Conservation (phyloP, 1,139 yeast species). For the Arxiozyma heterogenica region DNA sequence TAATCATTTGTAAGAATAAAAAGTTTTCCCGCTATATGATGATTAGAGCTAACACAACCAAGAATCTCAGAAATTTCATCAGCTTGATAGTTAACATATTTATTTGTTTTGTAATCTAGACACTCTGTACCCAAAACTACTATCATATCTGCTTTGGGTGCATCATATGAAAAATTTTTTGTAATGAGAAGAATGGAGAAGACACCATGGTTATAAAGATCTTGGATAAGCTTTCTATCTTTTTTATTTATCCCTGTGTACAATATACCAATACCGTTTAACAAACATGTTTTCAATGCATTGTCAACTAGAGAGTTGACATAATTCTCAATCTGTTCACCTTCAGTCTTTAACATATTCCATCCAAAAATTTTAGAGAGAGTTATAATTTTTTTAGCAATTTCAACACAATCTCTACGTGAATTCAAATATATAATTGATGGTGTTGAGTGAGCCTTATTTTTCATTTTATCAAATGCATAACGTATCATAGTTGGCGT, state of each 20-base stretch:
- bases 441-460: not conserved
- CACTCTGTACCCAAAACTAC: conserved; percentile 63
- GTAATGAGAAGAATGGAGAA: conserved; percentile 51
- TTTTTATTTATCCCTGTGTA: conserved; percentile 49
- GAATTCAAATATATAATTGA: conserved; percentile 47
- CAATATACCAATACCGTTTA: conserved; percentile 60
- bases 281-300: conserved; percentile 37
- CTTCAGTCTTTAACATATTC: conserved; percentile 32
- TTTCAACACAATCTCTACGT: conserved; percentile 46
- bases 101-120: conserved; percentile 65
- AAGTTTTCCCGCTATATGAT: conserved; percentile 35
- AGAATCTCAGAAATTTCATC: conserved; percentile 64
- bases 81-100: conserved; percentile 60
- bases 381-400: conserved; percentile 40
- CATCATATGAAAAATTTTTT: conserved; percentile 43
- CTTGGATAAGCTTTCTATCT: conserved; percentile 49
- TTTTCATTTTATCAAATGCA: conserved; percentile 31
- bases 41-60: conserved; percentile 43
- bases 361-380: conserved; percentile 32
- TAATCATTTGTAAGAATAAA: conserved; percentile 49
- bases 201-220: conserved; percentile 41
- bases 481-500: conserved; percentile 45
- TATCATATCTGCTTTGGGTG: conserved; percentile 48
- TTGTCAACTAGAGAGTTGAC: conserved; percentile 41
- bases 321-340: conserved; percentile 37